Base-by-base conservation (phyloP, 306 rosid genomes). In the Dalbergia cochinchinensis region DNA sequence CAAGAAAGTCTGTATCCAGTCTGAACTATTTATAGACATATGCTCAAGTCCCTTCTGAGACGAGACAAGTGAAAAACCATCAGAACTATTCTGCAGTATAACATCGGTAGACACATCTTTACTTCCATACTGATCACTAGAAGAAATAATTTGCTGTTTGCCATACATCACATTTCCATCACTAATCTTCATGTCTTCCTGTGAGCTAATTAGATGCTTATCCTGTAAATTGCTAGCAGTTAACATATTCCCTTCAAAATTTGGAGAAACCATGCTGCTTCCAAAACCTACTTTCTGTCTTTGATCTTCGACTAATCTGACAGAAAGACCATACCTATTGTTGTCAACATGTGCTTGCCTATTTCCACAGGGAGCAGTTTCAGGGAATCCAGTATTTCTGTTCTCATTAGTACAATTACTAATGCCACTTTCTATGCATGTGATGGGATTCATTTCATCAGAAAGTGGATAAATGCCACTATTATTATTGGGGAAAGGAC, bases 221-320 rank as follows among this genome's bases (percentile, higher is more conserved):
- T 58, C 66, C 58, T 65, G 85, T 54, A 71, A 50, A 78, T 34
- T 83, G 37, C 67, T 80, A 69, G 53, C 71, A 39, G 77, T 39
- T 80, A 70, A n/a, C 53, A 42, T 73, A 61, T 80, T 61, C 55
- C 11, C 83, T 48, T 78, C 70, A 74, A 67, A 63, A 71, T 80
- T 87, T 67, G 79, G 84, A 77, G 80, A 77, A 83, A 35, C 73
- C 60, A 65, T 69, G 76, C 78, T 65, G 45, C 86, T 84, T 77
- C 51, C 86, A 51, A 71, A 78, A 51, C 65, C 77, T n/a, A 35
- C 54, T 47, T 78, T 81, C 57, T 78, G 78, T 45, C 72, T 33
- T 45, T 34, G 81, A 44, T 57, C 85, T 75, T 81, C 84, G 50
- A 69, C 66, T 62, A 74, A 55, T 51, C 65, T 71, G 42, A 65